Evolutionary conservation across 192 early-diverging fungal genomes (phyloP).

Genomic region (Mortierella alpina): DNA sequence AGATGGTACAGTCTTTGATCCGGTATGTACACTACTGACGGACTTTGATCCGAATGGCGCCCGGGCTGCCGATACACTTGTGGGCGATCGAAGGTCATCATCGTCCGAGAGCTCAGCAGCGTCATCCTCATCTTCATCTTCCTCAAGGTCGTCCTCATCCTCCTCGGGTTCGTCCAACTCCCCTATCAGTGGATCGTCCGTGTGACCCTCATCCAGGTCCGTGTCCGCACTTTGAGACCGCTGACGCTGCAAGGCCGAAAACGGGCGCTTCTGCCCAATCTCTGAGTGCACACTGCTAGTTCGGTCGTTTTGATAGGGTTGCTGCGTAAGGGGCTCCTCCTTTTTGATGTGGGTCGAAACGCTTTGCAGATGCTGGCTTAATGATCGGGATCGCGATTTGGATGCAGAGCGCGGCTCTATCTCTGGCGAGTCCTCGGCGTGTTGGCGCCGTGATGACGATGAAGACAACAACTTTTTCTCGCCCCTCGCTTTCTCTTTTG

Average conservation of each 20-base stretch:
- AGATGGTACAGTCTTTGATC: slow-evolving; percentile 38
- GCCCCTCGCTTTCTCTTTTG: slow-evolving; percentile 5
- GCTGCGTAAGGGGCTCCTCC: slow-evolving; percentile 9
- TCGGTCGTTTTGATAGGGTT: not conserved
- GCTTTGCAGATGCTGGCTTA: not conserved
- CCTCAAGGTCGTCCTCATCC: slow-evolving; percentile 44
- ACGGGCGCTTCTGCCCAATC: slow-evolving; percentile 26
- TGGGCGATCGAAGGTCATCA: slow-evolving; percentile 26
- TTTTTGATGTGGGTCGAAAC: slow-evolving; percentile 4
- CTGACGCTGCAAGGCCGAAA: slow-evolving; percentile 4
- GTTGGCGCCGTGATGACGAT: not conserved
- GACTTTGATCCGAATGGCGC: slow-evolving; percentile 28
- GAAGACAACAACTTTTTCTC: not conserved
- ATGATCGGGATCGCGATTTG: slow-evolving; percentile 8
- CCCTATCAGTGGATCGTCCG: slow-evolving; percentile 26
- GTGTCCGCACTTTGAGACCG: slow-evolving; percentile 9
- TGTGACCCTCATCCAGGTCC: slow-evolving; percentile 11
- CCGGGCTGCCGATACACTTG: not conserved
- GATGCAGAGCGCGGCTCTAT: slow-evolving; percentile 5
- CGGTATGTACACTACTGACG: slow-evolving; percentile 11
- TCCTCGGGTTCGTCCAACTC: slow-evolving; percentile 53
- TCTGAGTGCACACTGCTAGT: not conserved
- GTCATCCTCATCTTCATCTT: slow-evolving; percentile 38
- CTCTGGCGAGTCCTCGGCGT: not conserved
- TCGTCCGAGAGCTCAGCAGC: slow-evolving; percentile 37